Conservation (phyloP, 305 asterid genomes). For the Solanum aculeatissimum region DNA sequence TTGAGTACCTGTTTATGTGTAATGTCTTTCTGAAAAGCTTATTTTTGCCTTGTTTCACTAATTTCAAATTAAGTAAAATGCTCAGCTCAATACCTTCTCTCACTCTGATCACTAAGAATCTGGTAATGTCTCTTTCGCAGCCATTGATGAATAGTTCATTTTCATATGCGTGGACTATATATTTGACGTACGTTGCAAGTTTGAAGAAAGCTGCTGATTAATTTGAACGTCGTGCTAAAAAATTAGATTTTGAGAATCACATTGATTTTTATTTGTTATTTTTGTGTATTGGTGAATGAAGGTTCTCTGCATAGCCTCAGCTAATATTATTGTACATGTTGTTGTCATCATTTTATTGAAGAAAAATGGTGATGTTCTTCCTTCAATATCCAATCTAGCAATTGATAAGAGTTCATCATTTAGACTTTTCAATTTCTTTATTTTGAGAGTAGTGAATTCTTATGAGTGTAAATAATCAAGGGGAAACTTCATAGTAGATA, state of each 20-base stretch:
- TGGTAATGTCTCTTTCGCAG: constrained; percentile 23
- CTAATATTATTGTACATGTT: neutral
- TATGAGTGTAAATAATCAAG: too few species aligned
- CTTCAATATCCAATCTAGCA: too few species aligned
- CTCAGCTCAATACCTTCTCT: neutral
- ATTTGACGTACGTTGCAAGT: constrained; percentile 84
- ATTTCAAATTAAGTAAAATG: neutral
- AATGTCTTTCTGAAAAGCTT: neutral
- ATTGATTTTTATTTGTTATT: neutral
- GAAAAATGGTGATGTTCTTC: neutral
- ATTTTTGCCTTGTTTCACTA: neutral
- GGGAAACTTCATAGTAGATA: too few species aligned
- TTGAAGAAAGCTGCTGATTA: constrained; percentile 38
- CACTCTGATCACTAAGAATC: neutral
- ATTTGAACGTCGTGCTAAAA: neutral
- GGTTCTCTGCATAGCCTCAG: neutral
- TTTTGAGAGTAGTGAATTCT: too few species aligned
- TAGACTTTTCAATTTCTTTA: too few species aligned
- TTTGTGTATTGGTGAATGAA: neutral
- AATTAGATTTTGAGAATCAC: neutral
- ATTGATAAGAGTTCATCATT: too few species aligned
- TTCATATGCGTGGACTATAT: constrained; percentile 68
- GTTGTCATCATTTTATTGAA: neutral
- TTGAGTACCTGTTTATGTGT: neutral
- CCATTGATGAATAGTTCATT: constrained; percentile 67